Evolutionary conservation across 2,329 filamentous ascomycete genomes (phyloP).

Genomic region (Penicillium thymicola): DNA sequence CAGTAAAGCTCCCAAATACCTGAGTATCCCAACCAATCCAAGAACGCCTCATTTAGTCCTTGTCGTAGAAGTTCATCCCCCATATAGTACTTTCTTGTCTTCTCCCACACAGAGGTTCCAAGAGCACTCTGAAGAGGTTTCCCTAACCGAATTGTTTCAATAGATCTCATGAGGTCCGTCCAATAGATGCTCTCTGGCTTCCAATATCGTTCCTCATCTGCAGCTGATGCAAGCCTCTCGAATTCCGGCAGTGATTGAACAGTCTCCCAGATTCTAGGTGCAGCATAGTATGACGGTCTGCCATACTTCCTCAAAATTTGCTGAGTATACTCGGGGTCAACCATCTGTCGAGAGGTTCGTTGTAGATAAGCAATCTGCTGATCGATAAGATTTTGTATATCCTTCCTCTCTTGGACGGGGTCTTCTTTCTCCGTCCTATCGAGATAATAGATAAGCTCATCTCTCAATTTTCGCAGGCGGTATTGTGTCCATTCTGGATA

Average conservation of each 20-base stretch:
- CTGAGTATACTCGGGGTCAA: conserved; percentile 7
- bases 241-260: conserved; percentile 9
- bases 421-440: background rate
- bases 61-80: conserved; percentile 17
- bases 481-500: conserved; percentile 24
- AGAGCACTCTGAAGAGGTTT: conserved; percentile 5
- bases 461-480: conserved; percentile 19
- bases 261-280: conserved; percentile 9
- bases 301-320: conserved; percentile 6
- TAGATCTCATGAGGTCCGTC: conserved; percentile 12
- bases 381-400: conserved; percentile 3
- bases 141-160: conserved; percentile 7
- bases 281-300: conserved; percentile 12
- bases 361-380: conserved; percentile 13
- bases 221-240: conserved; percentile 2
- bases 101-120: conserved; percentile 1
- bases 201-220: conserved; percentile 9
- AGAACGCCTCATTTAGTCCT: conserved; percentile 14
- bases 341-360: conserved; percentile 15
- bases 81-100: conserved; percentile 9
- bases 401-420: background rate
- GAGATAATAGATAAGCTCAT: conserved; percentile 10
- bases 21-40: conserved; percentile 12
- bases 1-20: conserved; percentile 12
- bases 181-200: conserved; percentile 10